Evolutionary conservation across 495 filamentous ascomycete genomes (phyloP).

Genomic region (Penicillium bialowiezense): DNA sequence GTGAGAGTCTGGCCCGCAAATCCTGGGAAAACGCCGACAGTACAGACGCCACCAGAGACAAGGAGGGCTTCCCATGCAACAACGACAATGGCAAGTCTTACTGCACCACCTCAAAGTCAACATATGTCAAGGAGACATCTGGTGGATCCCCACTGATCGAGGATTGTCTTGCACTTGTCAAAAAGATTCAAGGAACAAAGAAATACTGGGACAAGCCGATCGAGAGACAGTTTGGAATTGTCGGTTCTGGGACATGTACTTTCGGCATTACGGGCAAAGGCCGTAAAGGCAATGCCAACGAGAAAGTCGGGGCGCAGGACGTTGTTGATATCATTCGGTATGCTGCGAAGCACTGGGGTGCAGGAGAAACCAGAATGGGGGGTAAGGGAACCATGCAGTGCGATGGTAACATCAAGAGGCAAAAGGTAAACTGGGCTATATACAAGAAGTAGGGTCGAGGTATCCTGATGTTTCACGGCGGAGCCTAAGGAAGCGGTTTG

Average conservation of each 20-base stretch:
- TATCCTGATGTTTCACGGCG: no score
- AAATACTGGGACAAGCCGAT: neutral
- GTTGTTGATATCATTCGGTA: neutral
- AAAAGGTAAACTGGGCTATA: neutral
- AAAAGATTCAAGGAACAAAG: conserved; percentile 26
- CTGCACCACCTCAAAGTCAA: conserved; percentile 8
- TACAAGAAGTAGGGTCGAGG: neutral
- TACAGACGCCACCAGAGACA: neutral
- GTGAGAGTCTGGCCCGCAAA: conserved; percentile 5
- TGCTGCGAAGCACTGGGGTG: neutral
- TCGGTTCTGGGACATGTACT: neutral
- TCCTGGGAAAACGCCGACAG: conserved; percentile 11
- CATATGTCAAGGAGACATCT: conserved; percentile 26
- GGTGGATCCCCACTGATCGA: conserved; percentile 22
- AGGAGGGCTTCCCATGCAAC: conserved; percentile 7
- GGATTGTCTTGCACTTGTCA: conserved; percentile 30
- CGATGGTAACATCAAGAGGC: neutral
- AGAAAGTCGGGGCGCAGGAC: neutral
- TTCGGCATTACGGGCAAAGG: neutral
- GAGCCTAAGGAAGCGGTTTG: no score
- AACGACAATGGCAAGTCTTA: conserved; percentile 13
- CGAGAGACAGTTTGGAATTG: neutral
- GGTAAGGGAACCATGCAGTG: neutral
- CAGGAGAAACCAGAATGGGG: neutral
- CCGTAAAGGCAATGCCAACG: neutral